Evolutionary conservation across 2,329 filamentous ascomycete genomes (phyloP), one percentile per base, ranked within the genome.

Genomic region (Penicillium hordei): DNA sequence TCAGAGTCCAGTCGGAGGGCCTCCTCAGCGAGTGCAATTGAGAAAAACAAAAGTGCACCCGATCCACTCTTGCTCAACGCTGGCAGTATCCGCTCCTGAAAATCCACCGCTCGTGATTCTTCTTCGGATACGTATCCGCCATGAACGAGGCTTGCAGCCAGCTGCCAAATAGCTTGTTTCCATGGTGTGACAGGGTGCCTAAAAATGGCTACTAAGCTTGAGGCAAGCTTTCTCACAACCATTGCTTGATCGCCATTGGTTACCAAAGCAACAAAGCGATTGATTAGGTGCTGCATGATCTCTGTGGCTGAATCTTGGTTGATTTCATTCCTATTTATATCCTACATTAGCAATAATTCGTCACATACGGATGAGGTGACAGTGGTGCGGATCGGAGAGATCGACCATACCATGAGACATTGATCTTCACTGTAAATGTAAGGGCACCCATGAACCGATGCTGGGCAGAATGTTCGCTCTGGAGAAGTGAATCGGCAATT

Each of bases 351-450:
- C 27, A 15, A 48, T 36, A 4, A 9, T 7, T 19, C 27, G 5
- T 27, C 13, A 13, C 12, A n/a, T 17, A 12, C 19, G 15, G 3
- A 17, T 33, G 23, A n/a, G 17, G 21, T 33, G 10, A 1, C 23
- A 27, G 4, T 23, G 8, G 6, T 7, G 13, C 17, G 2, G n/a
- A 46, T 53, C 19, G 3, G 12, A 8, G 19, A 40, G 36, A 38
- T 48, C 17, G 15, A 42, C 64, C 80, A 62, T 78, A 89, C 89
- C 87, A 91, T 70, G 94, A 91, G n/a, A 88, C 89, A 72, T 97
- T 97, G 58, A 97, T 85, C 77, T 97, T 99, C 67, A 97, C 86
- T 50, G 91, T 95, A 64, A 97, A 89, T 0, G 93, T 97, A 58
- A 97, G 82, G 31, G 93, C 93, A 15, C 91, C 94, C 71, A 96